Conservation (phyloP, 192 early-diverging fungal species). For the Dissophora globulifera region DNA sequence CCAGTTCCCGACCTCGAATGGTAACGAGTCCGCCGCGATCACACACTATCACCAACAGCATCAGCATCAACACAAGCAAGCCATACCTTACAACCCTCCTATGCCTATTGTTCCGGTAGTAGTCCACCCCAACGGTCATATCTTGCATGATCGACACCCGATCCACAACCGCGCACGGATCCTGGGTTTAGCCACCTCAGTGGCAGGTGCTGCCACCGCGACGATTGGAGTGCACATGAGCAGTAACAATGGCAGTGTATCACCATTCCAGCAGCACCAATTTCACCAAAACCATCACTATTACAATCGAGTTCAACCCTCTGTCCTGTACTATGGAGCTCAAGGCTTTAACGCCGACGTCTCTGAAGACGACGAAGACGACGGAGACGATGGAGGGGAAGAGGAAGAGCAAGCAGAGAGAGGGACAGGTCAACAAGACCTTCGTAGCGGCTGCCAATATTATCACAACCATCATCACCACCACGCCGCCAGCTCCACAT, state of each 20-base stretch:
- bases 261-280: too few species aligned
- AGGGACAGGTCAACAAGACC: too few species aligned
- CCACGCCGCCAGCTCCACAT: too few species aligned
- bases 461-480: too few species aligned
- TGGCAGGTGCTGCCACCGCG: background rate
- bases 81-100: background rate
- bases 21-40: background rate
- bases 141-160: slow-evolving; percentile 40
- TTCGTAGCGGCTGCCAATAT: too few species aligned
- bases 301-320: too few species aligned
- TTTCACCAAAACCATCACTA: too few species aligned
- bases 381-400: slow-evolving; percentile 6
- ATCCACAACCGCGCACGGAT: slow-evolving; percentile 45
- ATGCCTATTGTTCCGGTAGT: slow-evolving; percentile 2
- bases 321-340: too few species aligned
- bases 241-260: too few species aligned
- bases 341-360: too few species aligned
- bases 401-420: background rate
- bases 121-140: slow-evolving; percentile 45
- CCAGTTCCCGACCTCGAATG: too few species aligned
- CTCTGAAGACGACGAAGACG: background rate
- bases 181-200: slow-evolving; percentile 12
- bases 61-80: background rate
- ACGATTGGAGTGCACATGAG: background rate
- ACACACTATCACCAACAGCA: slow-evolving; percentile 11